Evolutionary conservation across 768 basidiomycete species (phyloP), one percentile per base, ranked within the genome.

Genomic region (Lactarius deliciosus): DNA sequence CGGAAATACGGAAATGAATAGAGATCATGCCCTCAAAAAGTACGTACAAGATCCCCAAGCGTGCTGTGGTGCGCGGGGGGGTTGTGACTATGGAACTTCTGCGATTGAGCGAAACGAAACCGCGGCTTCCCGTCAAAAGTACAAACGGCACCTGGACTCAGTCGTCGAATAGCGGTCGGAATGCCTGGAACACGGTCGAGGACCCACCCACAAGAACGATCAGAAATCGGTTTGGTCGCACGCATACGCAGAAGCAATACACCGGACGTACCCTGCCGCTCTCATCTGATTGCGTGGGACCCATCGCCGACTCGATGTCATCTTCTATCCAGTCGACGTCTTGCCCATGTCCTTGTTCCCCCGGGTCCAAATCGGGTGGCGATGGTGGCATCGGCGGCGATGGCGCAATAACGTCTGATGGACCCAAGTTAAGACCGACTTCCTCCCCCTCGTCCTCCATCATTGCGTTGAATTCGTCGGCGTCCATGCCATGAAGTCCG

Each of bases 401-500:
- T 3, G 61, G 32, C n/a, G 36, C 62, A n/a, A 25, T 66, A 58
- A 57, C n/a, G 41, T 60, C 60, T 25, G 50, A 50, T 18, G 38
- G 7, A 18, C 32, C 54, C 45, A 47, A 38, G 43, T 61, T 69
- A 43, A 72, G 68, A 41, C 69, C 74, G 55, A 78, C 82, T 71
- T 88, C 87, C 66, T 84, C 84, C 13, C 81, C 86, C 2, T 86
- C 85, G 32, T 79, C 86, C 61, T 85, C 84, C 22, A 88, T 75
- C 79, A 89, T 80, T 30, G 81, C 85, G 25, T 77, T 80, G 41
- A 91, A 75, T 73, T 91, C 89, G 28, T 85, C 81, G 6, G 75
- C 80, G 65, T 81, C 78, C 89, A 92, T 90, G 66, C 81, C 79
- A 3, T 87, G 89, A 34, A 92, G 76, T 5, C 90, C 90, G 1